Base-by-base conservation (phyloP, 768 basidiomycete genomes). In the Kockovaella imperatae region DNA sequence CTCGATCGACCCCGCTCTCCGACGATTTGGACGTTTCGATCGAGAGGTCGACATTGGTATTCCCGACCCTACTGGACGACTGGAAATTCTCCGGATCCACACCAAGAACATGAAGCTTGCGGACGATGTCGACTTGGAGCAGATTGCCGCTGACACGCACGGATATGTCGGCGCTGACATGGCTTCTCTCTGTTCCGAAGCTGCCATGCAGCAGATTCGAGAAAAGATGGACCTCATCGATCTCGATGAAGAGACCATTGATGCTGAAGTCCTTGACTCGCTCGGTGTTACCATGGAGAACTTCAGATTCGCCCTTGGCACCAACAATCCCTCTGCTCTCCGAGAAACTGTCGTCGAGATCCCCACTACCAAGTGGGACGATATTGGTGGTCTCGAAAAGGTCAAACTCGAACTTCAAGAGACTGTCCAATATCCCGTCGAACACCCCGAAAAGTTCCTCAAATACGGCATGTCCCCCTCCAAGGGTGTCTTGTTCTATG, bases 381-480 rank as follows among this genome's bases (percentile, higher is more conserved):
- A 99, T 62, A 83, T 99, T 68, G 95, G 95, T 81, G 95, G 95
- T 75, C 81, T 99, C 74, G 91, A 95, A 51, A 97, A 97, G 74
- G 95, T 99, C 84, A 97, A 99, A 77, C 82, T 80, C 75, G 95
- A 99, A 75, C 78, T 99, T 45, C 95, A 99, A 71, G 95, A 99
- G 76, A 99, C 95, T 10, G 93, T 99, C 0, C 93, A 97, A 70
- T 99, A 99, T 77, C 95, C 95, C 44, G 95, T 97, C 73, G 95
- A 99, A 74, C 95, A 97, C 70, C 95, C 95, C 53, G 95, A 99
- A 72, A 99, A 99, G 77, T 99, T 97, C 89, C 78, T 99, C 84
- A 99, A 99, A 77, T 99, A 99, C 67, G 95, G 95, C 60, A 97
- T 99, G 95, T 89, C 88, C 23, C 93, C 95, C 4, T 93, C 89